Evolutionary conservation across 345 rosid genomes (phyloP), one percentile per base, ranked within the genome.

Genomic region (Syzygium jambos): DNA sequence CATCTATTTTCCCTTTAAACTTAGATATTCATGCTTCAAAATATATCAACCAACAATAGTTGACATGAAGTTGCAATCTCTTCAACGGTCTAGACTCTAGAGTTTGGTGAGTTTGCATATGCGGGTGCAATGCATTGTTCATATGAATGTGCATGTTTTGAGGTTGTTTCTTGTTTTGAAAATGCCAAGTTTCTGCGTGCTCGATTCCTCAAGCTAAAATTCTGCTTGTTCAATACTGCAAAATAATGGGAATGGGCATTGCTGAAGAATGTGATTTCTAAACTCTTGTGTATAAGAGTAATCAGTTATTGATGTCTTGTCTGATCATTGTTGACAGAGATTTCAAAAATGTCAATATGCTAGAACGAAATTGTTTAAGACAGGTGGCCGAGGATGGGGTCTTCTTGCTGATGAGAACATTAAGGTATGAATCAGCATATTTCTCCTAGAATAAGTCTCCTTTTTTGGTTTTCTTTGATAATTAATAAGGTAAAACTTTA

Each of bases 341-440:
- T 95, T 94, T 87, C 99, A 98, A 91, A 94, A 92, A 88, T 95
- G 96, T 87, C 95, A 96, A 89, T 98, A 94, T 89, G 95, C 99
- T 11, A 93, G 94, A 87, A 94, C 95, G n/a, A 94, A 91, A 88
- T 89, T 96, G 92, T 92, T 93, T 86, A 91, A 92, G 93, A 96
- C 93, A 0, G 98, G 95, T 86, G 98, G 97, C 51, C 92, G 99
- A 87, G 99, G 99, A 1, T 95, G 95, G 94, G 99, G 99, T 89
- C 95, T 98, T 61, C 93, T 95, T 85, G 98, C 98, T 89, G 92
- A 92, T 88, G 98, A 95, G 90, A 92, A 95, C 23, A 95, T 98
- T 16, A 94, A 95, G 97, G 99, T 97, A 90, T 85, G 73, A 55
- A 29, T 87, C 34, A 73, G 54, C 57, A 73, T 27, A 38, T 21